Percentiles rank a stretch among this genome's conserved stretches.
phyloP scores from a whole-genome alignment of 1,284 basidiomycete species.

The Termitomyces sp. region DNA sequence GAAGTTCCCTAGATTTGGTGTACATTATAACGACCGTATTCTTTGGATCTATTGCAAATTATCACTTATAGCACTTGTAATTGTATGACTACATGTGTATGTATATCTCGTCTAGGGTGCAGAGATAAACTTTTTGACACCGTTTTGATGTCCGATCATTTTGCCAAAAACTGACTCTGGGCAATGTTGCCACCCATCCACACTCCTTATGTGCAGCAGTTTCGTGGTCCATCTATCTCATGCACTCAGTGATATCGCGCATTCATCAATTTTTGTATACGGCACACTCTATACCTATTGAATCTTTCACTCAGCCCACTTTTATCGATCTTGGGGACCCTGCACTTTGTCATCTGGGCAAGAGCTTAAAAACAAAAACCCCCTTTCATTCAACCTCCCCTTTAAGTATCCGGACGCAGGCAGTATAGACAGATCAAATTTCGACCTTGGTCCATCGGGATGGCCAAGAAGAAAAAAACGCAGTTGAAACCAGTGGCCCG shows the following conservation, averaged over 20 bases:
- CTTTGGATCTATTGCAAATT: neutral
- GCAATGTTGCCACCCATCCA: conserved; percentile 4
- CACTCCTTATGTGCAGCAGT: conserved; percentile 14
- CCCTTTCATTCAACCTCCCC: neutral
- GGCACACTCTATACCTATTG: conserved; percentile 13
- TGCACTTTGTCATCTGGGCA: neutral
- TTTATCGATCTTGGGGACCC: conserved; percentile 1
- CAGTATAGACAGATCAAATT: conserved; percentile 11
- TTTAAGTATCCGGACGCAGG: neutral
- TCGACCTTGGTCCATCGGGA: conserved; percentile 28
- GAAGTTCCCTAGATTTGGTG: conserved; percentile 2
- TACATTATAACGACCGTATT: neutral
- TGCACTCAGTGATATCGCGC: conserved; percentile 14
- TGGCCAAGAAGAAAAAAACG: conserved; percentile 87
- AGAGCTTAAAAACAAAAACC: neutral
- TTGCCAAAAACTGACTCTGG: conserved; percentile 12
- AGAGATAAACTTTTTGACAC: conserved; percentile 1
- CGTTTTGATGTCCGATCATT: conserved; percentile 9
- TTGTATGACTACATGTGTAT: neutral
- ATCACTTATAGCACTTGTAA: neutral
- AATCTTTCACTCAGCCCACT: conserved; percentile 7
- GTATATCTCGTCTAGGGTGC: neutral
- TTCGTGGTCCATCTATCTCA: conserved; percentile 17
- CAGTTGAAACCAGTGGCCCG: conserved; percentile 71
- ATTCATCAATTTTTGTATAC: conserved; percentile 8